Evolutionary conservation across 108 stramenopile species (phyloP), one percentile per base, ranked within the genome.

Genomic region (Schizochytrium sp.): DNA sequence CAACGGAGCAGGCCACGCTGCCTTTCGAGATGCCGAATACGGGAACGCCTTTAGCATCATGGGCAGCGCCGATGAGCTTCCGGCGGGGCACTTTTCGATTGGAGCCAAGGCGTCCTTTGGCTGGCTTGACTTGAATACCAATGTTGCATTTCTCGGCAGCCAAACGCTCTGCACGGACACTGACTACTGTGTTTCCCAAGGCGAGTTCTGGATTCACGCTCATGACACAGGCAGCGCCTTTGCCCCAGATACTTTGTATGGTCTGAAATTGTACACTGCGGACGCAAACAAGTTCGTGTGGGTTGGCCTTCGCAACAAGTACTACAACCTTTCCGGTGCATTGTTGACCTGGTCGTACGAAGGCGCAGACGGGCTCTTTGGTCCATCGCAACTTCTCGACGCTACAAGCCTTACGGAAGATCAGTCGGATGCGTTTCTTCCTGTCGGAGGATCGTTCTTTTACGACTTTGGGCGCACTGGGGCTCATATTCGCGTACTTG

Each of bases 21-120:
- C 14, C 12, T 53, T 25, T 12, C 43, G 51, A 18, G 51, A 47
- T 3, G n/a, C 6, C 25, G 6, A 10, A 6, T 83, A 28, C 51
- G 76, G 76, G 25, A 83, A 83, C 28, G 23, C 8, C 16, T 83
- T 53, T 83, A 83, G 76, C 76, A 83, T 83, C 23, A 83, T 83
- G 76, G 76, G 76, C 23, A 34, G 51, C 51, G 45, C 51, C n/a
- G 45, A 23, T 6, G 48, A 53, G 19, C 45, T 83, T 16, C 76
- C 76, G 76, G 76, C 45, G 45, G 45, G 48, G n/a, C 76, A 83
- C 51, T 83, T 83, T 83, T 3, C 48, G n/a, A 83, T 83, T 53
- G 76, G 76, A 6, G 76, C 76, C n/a, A 83, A 83, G 3, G 76
- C 51, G 12, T 25, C 76, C 19, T 83, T 83, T 34, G 76, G 76